Evolutionary conservation across 257 asterid genomes (phyloP).

Genomic region (Apocynum venetum): DNA sequence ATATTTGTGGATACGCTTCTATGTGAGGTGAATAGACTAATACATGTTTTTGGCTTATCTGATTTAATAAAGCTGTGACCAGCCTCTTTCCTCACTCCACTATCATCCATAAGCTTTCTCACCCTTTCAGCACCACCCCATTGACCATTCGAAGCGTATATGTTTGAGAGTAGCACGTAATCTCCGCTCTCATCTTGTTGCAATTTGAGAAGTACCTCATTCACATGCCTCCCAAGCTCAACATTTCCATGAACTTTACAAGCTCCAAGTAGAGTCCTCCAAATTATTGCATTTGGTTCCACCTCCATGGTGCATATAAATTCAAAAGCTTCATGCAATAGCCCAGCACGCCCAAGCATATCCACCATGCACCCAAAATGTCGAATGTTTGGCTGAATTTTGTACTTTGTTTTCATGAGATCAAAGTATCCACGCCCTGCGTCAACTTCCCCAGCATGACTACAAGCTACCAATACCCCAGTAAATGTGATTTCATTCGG

Average conservation of each 20-base stretch:
- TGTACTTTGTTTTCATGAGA: slow-evolving; percentile 39
- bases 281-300: slow-evolving; percentile 61
- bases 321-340: slow-evolving; percentile 58
- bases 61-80: slow-evolving; percentile 48
- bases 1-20: not conserved
- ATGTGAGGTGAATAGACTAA: too few relatives aligned
- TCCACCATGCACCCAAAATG: slow-evolving; percentile 82
- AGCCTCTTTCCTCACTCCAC: slow-evolving; percentile 55
- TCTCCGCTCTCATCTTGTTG: slow-evolving; percentile 58
- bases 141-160: slow-evolving; percentile 61
- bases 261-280: slow-evolving; percentile 77
- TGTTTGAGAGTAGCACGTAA: slow-evolving; percentile 58
- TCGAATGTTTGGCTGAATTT: slow-evolving; percentile 46
- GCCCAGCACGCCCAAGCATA: slow-evolving; percentile 64
- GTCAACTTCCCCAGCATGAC: slow-evolving; percentile 60
- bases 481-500: slow-evolving; percentile 64
- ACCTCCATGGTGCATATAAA: slow-evolving; percentile 49
- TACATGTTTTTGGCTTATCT: slow-evolving; percentile 13
- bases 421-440: slow-evolving; percentile 50
- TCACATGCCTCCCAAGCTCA: slow-evolving; percentile 60
- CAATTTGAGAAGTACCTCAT: slow-evolving; percentile 41
- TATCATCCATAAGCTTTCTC: slow-evolving; percentile 60
- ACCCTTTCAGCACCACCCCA: slow-evolving; percentile 58
- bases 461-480: slow-evolving; percentile 57
- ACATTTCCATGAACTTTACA: slow-evolving; percentile 61